A percentile compares a stretch with the other conserved stretches of the same genome.
phyloP scores from a whole-genome alignment of 257 asterid genomes.

The Linaria vulgaris region DNA sequence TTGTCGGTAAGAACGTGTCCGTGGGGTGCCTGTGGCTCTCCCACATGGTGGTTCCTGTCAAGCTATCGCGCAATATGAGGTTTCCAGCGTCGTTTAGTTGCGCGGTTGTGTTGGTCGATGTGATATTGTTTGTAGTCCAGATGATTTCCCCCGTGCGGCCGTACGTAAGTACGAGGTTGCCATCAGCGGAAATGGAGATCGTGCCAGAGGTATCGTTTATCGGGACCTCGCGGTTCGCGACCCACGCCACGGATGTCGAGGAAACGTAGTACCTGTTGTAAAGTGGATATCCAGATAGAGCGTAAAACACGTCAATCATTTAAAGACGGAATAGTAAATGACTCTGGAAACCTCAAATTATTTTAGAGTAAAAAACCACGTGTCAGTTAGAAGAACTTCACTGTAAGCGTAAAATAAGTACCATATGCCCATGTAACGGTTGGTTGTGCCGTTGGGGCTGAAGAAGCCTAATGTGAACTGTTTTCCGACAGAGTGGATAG shows the following conservation, averaged over 20 bases:
- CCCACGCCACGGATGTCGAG: constrained; percentile 33
- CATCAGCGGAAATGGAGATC: constrained; percentile 19
- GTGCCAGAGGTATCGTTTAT: constrained; percentile 30
- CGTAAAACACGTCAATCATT: no score
- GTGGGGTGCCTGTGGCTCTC: constrained; percentile 46
- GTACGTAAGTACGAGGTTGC: constrained; percentile 32
- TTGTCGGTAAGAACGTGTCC: constrained; percentile 34
- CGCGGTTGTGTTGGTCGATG: constrained; percentile 29
- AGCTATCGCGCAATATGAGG: constrained; percentile 37
- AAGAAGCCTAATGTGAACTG: constrained; percentile 31
- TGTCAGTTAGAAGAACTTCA: no score
- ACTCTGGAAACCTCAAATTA: no score
- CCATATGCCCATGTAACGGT: constrained; percentile 39
- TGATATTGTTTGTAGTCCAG: constrained; percentile 44
- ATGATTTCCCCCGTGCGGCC: constrained; percentile 19
- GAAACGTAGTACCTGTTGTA: constrained; percentile 37
- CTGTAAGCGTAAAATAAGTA: no score
- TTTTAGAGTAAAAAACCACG: no score
- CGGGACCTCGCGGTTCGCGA: constrained; percentile 43
- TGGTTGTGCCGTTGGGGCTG: constrained; percentile 23
- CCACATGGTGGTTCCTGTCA: constrained; percentile 37
- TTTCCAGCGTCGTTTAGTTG: constrained; percentile 50
- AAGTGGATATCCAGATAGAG: no score
- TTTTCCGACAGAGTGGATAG: constrained; percentile 11
- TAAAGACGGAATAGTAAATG: no score